These are phyloP conservation scores for Mycena epipterygia DNA, from an alignment of 768 basidiomycete species.

Conservation along the genomic window DNA sequence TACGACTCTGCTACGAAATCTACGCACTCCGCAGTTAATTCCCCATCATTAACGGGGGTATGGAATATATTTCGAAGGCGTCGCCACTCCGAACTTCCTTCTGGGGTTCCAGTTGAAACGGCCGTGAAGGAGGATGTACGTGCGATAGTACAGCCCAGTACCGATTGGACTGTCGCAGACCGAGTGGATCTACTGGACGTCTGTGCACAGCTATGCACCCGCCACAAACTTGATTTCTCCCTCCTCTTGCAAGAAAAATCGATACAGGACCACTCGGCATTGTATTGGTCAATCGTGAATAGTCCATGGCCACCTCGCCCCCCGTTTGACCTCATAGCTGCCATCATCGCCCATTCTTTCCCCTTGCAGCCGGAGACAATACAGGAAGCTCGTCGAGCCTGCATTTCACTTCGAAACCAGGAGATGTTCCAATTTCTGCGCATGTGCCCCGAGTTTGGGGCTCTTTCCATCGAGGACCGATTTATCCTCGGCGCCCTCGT, in stretches of 20 bases:
- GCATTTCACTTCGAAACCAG: constrained; percentile 15
- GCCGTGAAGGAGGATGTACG: constrained; percentile 6
- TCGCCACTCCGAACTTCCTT: background rate
- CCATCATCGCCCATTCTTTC: constrained; percentile 2
- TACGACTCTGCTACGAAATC: background rate
- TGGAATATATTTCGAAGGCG: background rate
- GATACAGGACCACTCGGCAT: constrained; percentile 1
- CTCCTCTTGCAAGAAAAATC: constrained; percentile 10
- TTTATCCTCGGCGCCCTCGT: constrained; percentile 4
- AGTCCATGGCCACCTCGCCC: constrained; percentile 1
- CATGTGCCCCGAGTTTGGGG: constrained; percentile 11
- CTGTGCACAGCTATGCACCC: constrained; percentile 15
- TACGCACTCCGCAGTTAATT: background rate
- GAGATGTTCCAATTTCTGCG: constrained; percentile 21
- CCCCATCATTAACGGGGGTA: background rate
- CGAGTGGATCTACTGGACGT: background rate
- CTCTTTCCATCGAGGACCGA: constrained; percentile 13
- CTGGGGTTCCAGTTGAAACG: background rate
- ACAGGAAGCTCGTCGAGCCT: constrained; percentile 16
- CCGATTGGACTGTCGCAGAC: background rate
- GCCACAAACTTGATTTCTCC: constrained; percentile 9
- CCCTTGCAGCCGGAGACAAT: constrained; percentile 13
- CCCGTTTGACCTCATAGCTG: constrained; percentile 16
- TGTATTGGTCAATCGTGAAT: constrained; percentile 26
- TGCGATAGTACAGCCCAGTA: constrained; percentile 2